Percentiles rank a stretch among this genome's conserved stretches.
These are phyloP conservation scores for Cutaneotrichosporon cutaneum DNA, from an alignment of 1,284 basidiomycete genomes.

Conservation along the genomic window DNA sequence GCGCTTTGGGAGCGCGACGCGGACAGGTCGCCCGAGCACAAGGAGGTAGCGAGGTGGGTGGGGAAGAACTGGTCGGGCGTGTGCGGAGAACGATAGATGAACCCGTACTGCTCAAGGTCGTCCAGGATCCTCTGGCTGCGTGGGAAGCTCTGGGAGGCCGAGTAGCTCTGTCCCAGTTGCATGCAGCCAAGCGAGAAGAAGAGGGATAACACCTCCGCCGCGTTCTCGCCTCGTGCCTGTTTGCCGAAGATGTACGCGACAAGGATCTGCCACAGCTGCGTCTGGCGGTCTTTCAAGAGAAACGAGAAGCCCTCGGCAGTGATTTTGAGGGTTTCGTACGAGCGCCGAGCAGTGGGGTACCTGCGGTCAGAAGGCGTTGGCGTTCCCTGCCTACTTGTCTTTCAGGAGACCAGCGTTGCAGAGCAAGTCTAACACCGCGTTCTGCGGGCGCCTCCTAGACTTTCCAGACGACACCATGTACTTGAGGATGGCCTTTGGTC, in stretches of 20 bases:
- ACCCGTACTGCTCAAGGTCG: conserved; percentile 90
- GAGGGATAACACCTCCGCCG: conserved; percentile 90
- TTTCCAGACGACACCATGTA: conserved; percentile 92
- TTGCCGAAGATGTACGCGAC: conserved; percentile 66
- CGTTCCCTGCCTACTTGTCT: conserved; percentile 44
- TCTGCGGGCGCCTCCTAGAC: conserved; percentile 64
- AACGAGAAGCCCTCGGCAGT: conserved; percentile 97
- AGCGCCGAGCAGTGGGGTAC: conserved; percentile 28
- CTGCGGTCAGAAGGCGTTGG: conserved; percentile 25
- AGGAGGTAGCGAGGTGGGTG: conserved; percentile 90
- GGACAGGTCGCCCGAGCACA: conserved; percentile 63
- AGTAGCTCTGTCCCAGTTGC: conserved; percentile 92
- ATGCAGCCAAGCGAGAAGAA: conserved; percentile 94
- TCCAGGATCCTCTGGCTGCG: conserved; percentile 71
- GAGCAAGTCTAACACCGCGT: conserved; percentile 72
- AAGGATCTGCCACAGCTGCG: conserved; percentile 94
- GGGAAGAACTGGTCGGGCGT: conserved; percentile 74
- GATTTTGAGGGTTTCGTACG: conserved; percentile 64
- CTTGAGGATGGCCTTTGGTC: conserved; percentile 81
- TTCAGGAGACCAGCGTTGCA: conserved; percentile 85
- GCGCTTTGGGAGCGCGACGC: conserved; percentile 58
- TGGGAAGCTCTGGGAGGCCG: conserved; percentile 72
- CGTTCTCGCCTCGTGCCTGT: conserved; percentile 80
- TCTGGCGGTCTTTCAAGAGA: conserved; percentile 90
- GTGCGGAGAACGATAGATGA: conserved; percentile 70